These are phyloP conservation scores for Xylariaceae sp. DNA, from an alignment of 2,329 filamentous ascomycete genomes.

Conservation along the genomic window DNA sequence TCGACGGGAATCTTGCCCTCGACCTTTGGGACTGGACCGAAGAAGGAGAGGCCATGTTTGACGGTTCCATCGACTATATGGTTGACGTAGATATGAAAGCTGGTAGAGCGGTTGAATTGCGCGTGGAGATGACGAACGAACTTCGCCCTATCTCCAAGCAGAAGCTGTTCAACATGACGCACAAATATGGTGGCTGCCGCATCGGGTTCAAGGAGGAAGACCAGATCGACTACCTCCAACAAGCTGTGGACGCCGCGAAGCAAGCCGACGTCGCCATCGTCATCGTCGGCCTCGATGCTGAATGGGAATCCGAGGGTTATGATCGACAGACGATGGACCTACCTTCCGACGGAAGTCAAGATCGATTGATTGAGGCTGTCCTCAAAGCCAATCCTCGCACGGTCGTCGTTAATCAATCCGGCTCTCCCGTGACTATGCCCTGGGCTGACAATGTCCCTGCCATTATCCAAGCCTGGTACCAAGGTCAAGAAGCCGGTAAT, in stretches of 20 bases:
- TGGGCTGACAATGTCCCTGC: slow-evolving; percentile 70
- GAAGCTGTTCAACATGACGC: slow-evolving; percentile 60
- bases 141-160: slow-evolving; percentile 66
- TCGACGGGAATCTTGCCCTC: slow-evolving; percentile 64
- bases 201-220: slow-evolving; percentile 74
- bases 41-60: slow-evolving; percentile 74
- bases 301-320: slow-evolving; percentile 79
- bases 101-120: slow-evolving; percentile 64
- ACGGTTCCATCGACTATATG: slow-evolving; percentile 68
- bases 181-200: slow-evolving; percentile 73
- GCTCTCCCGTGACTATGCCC: slow-evolving; percentile 72
- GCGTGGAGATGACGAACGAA: slow-evolving; percentile 70
- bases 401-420: slow-evolving; percentile 72
- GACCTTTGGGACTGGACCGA: slow-evolving; percentile 74
- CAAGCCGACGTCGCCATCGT: slow-evolving; percentile 71
- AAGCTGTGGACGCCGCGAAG: slow-evolving; percentile 67
- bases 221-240: slow-evolving; percentile 64
- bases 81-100: slow-evolving; percentile 65
- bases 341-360: slow-evolving; percentile 61
- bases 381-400: slow-evolving; percentile 68
- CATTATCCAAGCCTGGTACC: slow-evolving; percentile 74
- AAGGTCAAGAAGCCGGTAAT: slow-evolving; percentile 72
- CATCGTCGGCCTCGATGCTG: slow-evolving; percentile 71
- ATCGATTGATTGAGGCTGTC: slow-evolving; percentile 67
- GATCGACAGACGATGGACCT: slow-evolving; percentile 68